These are phyloP conservation scores for Ophiosphaerella korrae DNA, from an alignment of 2,329 filamentous ascomycete species.

Conservation along the genomic window DNA sequence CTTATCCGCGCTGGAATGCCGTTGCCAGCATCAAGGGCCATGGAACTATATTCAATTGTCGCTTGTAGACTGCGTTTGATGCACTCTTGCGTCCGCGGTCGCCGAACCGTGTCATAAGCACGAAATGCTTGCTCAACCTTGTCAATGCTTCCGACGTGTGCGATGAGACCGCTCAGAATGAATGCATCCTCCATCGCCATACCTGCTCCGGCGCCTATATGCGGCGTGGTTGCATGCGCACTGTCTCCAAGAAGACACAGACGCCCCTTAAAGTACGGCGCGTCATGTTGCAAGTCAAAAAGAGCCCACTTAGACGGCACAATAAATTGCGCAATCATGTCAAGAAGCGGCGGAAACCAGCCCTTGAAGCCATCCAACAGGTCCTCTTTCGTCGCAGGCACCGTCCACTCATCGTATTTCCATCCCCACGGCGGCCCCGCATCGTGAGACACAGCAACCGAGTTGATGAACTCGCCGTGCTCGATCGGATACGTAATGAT, in stretches of 20 bases:
- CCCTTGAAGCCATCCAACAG: conserved; percentile 19
- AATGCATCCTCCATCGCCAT: conserved; percentile 61
- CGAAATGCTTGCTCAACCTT: conserved; percentile 40
- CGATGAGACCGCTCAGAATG: conserved; percentile 47
- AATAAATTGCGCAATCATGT: conserved; percentile 15
- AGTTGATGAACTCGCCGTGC: conserved; percentile 60
- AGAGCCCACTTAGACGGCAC: conserved; percentile 57
- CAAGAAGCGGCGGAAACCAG: conserved; percentile 18
- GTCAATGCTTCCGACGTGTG: conserved; percentile 2
- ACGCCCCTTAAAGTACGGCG: conserved; percentile 47
- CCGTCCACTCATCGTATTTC: conserved; percentile 21
- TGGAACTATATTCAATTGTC: conserved; percentile 28
- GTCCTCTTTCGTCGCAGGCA: conserved; percentile 22
- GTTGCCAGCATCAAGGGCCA: conserved; percentile 20
- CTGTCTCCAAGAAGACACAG: conserved; percentile 59
- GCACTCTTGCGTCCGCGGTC: conserved; percentile 46
- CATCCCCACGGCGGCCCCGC: conserved; percentile 5
- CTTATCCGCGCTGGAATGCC: conserved; percentile 19
- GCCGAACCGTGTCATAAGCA: conserved; percentile 44
- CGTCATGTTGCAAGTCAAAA: conserved; percentile 56
- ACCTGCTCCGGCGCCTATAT: conserved; percentile 60
- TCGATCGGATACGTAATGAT: conserved; percentile 66
- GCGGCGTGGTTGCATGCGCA: conserved; percentile 59
- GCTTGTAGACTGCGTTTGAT: conserved; percentile 33
- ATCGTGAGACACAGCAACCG: conserved; percentile 31